Base-by-base conservation (phyloP, 148 eudicot genomes). In the Dysphania ambrosioides region DNA sequence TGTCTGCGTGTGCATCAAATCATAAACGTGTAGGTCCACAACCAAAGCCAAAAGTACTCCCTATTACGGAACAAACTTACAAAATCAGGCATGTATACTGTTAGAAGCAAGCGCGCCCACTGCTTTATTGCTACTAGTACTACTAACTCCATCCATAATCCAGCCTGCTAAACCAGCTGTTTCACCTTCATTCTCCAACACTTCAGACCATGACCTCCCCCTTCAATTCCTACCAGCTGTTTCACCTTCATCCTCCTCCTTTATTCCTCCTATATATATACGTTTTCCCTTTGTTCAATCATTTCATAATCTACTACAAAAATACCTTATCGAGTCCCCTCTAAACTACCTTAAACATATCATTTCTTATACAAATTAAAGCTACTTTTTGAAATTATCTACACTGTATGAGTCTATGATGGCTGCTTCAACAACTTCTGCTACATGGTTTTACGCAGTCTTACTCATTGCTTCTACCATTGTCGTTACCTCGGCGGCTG, bases 401-500 rank as follows among this genome's bases (percentile, higher is more conserved):
- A 42, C 53, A 47, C 0, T 13, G n/a, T n/a, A n/a, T n/a, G n/a
- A n/a, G n/a, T n/a, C n/a, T n/a, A n/a, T n/a, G n/a, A 32, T n/a
- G 68, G 35, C 66, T 35, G 16, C 47, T 42, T 9, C 47, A 2
- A 42, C 4, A 47, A 47, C 53, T 13, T 21, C 16, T 15, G 53
- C 16, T 44, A 12, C 19, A n/a, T 36, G 24, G 27, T 55, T 19
- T 2, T 7, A 7, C 15, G 5, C 55, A 38, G 11, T 66, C 53
- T 44, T 75, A 15, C 36, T 75, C 18, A 24, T 78, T 58, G 72
- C 65, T 68, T 79, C 42, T 60, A 13, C 64, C 30, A 13, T 51
- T 49, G 56, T 18, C 36, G 24, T 35, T 83, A 82, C 83, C 70
- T 86, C 18, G 63, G 32, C 66, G 32, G 63, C 59, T 11, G 79